phyloP scores from a whole-genome alignment of 2,329 filamentous ascomycete genomes.

The Pseudogymnoascus sp. region DNA sequence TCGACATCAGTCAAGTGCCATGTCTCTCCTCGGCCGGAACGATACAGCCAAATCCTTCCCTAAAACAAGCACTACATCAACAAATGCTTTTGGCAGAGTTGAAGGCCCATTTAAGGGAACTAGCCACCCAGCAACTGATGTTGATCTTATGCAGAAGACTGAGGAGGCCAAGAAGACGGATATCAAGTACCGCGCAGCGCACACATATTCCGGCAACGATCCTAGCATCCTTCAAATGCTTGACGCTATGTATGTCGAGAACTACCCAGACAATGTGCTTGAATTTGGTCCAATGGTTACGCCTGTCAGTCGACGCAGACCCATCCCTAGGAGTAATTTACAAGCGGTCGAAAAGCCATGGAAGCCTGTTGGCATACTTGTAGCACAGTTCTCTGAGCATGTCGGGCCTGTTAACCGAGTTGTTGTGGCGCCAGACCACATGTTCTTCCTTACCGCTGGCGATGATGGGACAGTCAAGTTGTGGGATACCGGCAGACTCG shows the following conservation, averaged over 20 bases:
- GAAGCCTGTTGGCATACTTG: constrained; percentile 74
- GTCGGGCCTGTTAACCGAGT: constrained; percentile 73
- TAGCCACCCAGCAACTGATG: constrained; percentile 29
- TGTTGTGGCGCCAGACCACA: constrained; percentile 75
- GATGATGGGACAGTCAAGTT: constrained; percentile 86
- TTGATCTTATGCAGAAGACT: constrained; percentile 31
- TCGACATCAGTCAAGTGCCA: constrained; percentile 50
- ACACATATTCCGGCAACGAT: constrained; percentile 78
- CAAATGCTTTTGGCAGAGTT: constrained; percentile 56
- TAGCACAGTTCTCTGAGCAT: constrained; percentile 86
- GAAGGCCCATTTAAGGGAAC: constrained; percentile 38
- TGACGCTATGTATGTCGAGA: constrained; percentile 74
- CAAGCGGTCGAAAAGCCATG: constrained; percentile 50
- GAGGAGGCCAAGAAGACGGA: constrained; percentile 30
- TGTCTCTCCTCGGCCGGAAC: constrained; percentile 49
- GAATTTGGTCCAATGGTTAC: constrained; percentile 76
- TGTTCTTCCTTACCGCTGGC: constrained; percentile 89
- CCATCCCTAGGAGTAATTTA: constrained; percentile 30
- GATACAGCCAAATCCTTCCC: constrained; percentile 51
- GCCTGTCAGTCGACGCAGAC: constrained; percentile 50
- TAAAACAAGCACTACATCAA: constrained; percentile 51
- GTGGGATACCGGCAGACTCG: constrained; percentile 84
- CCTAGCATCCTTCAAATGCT: constrained; percentile 62
- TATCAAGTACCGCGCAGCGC: constrained; percentile 51
- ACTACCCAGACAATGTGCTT: constrained; percentile 55